Conservation (phyloP, 768 basidiomycete species). For the Hygrophorus russula region DNA sequence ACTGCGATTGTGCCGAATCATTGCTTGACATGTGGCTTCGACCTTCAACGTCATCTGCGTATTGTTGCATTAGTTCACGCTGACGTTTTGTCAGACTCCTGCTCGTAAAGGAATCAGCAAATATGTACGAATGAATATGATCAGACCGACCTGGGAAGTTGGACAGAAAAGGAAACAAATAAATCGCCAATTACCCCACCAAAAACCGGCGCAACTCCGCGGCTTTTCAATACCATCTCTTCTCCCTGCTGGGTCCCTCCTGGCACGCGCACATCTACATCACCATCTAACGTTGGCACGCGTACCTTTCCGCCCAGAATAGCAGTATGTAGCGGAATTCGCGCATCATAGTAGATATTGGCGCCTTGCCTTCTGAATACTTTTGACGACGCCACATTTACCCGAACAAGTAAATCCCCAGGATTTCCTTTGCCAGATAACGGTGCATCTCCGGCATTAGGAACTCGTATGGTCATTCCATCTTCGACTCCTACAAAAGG, state of each 20-base stretch:
- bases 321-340: conserved; percentile 84
- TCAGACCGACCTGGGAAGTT: conserved; percentile 74
- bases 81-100: conserved; percentile 81
- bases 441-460: conserved; percentile 76
- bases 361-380: conserved; percentile 84
- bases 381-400: conserved; percentile 76
- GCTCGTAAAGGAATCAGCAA: background rate
- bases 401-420: conserved; percentile 82
- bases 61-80: conserved; percentile 78
- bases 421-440: conserved; percentile 63
- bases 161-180: conserved; percentile 79
- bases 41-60: conserved; percentile 90
- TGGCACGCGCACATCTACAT: conserved; percentile 89
- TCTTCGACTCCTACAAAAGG: conserved; percentile 71
- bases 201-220: conserved; percentile 63
- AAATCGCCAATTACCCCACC: conserved; percentile 66
- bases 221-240: conserved; percentile 87
- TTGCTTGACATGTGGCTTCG: conserved; percentile 16
- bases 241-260: conserved; percentile 93
- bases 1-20: background rate
- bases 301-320: conserved; percentile 88
- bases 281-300: conserved; percentile 90
- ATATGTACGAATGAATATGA: conserved; percentile 1
- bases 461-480: conserved; percentile 81
- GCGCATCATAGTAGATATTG: conserved; percentile 82